phyloP scores from a whole-genome alignment of 495 filamentous ascomycete genomes.

The Cercophora sp. region DNA sequence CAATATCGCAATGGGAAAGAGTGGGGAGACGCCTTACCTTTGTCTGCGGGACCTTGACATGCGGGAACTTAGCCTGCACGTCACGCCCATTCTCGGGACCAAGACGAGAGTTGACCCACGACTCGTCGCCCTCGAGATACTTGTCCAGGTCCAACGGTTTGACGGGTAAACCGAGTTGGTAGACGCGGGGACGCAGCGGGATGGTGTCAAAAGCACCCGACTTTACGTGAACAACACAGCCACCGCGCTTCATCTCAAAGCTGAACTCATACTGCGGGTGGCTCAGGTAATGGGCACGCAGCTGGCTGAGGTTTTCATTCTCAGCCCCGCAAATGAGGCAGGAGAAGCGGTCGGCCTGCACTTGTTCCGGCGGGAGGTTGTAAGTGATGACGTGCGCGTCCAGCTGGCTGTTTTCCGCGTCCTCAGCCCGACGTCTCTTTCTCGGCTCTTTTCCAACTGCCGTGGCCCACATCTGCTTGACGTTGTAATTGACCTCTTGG shows the following conservation, averaged over 20 bases:
- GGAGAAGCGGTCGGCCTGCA: slow-evolving; percentile 35
- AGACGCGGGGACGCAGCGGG: slow-evolving; percentile 25
- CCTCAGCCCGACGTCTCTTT: slow-evolving; percentile 33
- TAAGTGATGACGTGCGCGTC: slow-evolving; percentile 40
- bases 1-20: too few species aligned
- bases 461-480: slow-evolving; percentile 46
- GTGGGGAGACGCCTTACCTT: too few species aligned
- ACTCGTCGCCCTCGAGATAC: slow-evolving; percentile 38
- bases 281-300: slow-evolving; percentile 41
- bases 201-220: slow-evolving; percentile 7
- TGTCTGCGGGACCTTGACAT: not conserved
- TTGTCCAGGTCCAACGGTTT: slow-evolving; percentile 36
- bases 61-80: slow-evolving; percentile 14
- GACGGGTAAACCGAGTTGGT: slow-evolving; percentile 35
- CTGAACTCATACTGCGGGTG: slow-evolving; percentile 45
- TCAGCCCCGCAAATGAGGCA: slow-evolving; percentile 46
- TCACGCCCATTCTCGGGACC: slow-evolving; percentile 34
- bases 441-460: slow-evolving; percentile 43
- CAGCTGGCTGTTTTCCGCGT: slow-evolving; percentile 23
- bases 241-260: slow-evolving; percentile 30
- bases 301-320: slow-evolving; percentile 38
- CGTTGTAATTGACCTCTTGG: slow-evolving; percentile 48
- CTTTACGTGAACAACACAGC: slow-evolving; percentile 21
- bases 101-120: slow-evolving; percentile 37
- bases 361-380: slow-evolving; percentile 39